Conservation (phyloP, 2,329 filamentous ascomycete species). For the Pseudogymnoascus pannorum region DNA sequence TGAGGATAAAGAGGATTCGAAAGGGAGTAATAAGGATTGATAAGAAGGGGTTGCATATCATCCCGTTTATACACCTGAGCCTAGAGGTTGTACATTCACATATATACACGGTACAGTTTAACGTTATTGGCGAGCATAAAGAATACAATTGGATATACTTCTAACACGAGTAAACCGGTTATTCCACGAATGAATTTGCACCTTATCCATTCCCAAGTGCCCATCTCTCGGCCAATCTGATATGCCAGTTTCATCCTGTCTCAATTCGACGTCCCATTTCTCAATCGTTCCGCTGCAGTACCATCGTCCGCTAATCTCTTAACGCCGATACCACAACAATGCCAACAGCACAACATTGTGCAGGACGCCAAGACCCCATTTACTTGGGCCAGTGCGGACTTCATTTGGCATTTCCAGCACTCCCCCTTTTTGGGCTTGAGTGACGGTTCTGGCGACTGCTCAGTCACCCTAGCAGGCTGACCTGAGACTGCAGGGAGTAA, state of each 20-base stretch:
- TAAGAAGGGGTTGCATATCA: not conserved
- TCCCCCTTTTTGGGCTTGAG: not conserved
- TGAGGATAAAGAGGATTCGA: conserved; percentile 22
- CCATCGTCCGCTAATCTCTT: not conserved
- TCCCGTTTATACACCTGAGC: not conserved
- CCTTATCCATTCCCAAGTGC: not conserved
- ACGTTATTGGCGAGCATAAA: conserved; percentile 4
- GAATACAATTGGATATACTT: conserved; percentile 9
- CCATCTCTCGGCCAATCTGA: not conserved
- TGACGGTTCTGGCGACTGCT: not conserved
- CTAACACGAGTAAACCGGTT: not conserved
- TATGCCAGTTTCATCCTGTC: not conserved
- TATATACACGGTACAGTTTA: not conserved
- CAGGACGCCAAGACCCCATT: conserved; percentile 1
- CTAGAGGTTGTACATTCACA: not conserved
- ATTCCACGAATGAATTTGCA: not conserved
- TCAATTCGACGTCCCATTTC: not conserved
- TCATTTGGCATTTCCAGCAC: conserved; percentile 7
- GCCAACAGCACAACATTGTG: not conserved
- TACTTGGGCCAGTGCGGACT: not conserved
- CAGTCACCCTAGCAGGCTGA: not conserved
- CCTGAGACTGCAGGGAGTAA: not conserved
- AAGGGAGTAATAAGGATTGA: conserved; percentile 14
- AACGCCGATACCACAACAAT: conserved; percentile 1
- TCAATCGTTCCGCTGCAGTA: not conserved